Evolutionary conservation across 768 basidiomycete species (phyloP), one percentile per base, ranked within the genome.

Genomic region (Boletus barrowsii): DNA sequence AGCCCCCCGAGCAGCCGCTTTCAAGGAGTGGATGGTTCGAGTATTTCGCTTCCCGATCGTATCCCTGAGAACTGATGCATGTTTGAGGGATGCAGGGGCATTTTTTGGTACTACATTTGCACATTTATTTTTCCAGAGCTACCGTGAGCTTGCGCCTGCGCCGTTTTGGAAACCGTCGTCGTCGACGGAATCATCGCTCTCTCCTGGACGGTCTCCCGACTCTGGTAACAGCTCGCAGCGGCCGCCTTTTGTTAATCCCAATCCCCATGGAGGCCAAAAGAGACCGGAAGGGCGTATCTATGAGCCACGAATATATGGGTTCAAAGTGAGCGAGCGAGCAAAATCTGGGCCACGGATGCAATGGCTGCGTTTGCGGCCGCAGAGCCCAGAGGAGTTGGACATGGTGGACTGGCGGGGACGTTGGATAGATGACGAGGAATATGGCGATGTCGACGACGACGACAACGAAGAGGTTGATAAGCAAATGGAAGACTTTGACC

Each of bases 91-190:
- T 56, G 35, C 58, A 98, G 95, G 96, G 58, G 97, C 97, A 11
- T 99, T 98, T 76, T 99, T 99, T 75, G 97, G 97, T 20, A 98
- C 96, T 0, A 98, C 96, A n/a, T 99, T 99, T 71, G 80, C 95
- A 2, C 94, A 98, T 65, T 79, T 99, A 24, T 96, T 98, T 76
- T 98, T 98, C 81, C 94, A 98, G 68, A 94, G 90, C 58, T 98
- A 96, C 75, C 90, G 91, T 24, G 93, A 96, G 68, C 82, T 95
- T n/a, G 85, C 92, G 10, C 90, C 95, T 0, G 91, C 93, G 24
- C 93, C 95, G 3, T 98, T 93, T 75, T 94, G 84, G 83, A 90
- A 88, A 60, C 80, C 84, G n/a, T 76, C 79, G 13, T 72, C 82
- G 3, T 79, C 81, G 14, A 77, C 79, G 0, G 67, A 70, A 43